These are phyloP conservation scores for Hemisphaericaspora xylofermentans DNA, from an alignment of 1,139 yeast genomes.

Conservation along the genomic window DNA sequence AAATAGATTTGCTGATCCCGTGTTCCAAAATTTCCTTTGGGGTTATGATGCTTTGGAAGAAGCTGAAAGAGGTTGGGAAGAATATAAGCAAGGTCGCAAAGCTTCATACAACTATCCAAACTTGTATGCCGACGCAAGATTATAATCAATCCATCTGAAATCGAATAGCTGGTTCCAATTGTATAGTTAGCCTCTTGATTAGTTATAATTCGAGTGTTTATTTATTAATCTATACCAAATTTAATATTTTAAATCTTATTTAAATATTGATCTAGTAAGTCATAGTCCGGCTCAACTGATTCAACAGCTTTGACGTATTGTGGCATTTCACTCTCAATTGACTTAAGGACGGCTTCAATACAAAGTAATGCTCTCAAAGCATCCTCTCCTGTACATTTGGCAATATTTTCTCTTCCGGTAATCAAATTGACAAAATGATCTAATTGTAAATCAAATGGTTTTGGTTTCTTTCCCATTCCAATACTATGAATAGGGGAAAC, in stretches of 20 bases:
- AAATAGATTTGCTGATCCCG: constrained; percentile 29
- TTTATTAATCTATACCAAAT: background rate
- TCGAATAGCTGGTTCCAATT: background rate
- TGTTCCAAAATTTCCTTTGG: constrained; percentile 23
- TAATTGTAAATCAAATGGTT: constrained; percentile 41
- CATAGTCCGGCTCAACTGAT: constrained; percentile 15
- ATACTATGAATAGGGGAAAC: constrained; percentile 29
- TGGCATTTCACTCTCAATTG: constrained; percentile 37
- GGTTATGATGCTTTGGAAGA: constrained; percentile 27
- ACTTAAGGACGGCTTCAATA: constrained; percentile 39
- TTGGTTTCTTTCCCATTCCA: constrained; percentile 14
- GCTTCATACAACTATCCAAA: constrained; percentile 12
- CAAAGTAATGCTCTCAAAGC: constrained; percentile 41
- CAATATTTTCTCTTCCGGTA: constrained; percentile 29
- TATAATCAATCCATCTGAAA: constrained; percentile 2
- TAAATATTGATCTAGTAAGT: constrained; percentile 7
- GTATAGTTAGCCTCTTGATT: too few relatives aligned
- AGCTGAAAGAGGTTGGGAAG: constrained; percentile 17
- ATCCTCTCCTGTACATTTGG: constrained; percentile 41
- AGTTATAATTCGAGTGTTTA: background rate
- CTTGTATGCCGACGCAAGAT: constrained; percentile 11
- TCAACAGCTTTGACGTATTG: constrained; percentile 22
- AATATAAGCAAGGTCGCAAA: constrained; percentile 10
- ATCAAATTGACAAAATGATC: constrained; percentile 28
- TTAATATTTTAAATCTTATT: background rate